Evolutionary conservation across 768 basidiomycete species (phyloP).

Genomic region (Psilocybe tampanensis): DNA sequence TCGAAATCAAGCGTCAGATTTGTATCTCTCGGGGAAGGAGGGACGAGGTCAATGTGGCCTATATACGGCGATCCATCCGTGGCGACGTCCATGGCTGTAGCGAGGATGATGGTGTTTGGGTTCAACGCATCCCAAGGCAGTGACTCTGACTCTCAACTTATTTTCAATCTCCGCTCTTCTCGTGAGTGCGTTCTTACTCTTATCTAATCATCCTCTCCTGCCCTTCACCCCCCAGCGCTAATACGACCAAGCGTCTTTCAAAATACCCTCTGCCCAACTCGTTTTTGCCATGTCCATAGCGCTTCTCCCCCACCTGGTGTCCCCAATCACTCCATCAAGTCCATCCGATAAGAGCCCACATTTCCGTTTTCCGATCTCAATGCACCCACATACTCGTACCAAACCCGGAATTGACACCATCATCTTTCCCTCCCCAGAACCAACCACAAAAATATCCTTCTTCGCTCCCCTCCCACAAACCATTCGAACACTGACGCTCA

Average conservation of each 20-base stretch:
- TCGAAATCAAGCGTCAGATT: constrained; percentile 2
- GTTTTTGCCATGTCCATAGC: too few relatives aligned
- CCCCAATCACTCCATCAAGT: too few relatives aligned
- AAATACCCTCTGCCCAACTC: too few relatives aligned
- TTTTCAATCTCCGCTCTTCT: neutral
- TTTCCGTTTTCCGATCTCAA: too few relatives aligned
- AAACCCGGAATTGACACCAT: neutral
- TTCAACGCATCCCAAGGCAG: neutral
- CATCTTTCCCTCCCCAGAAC: neutral
- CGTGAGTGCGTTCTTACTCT: neutral
- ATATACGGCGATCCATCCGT: constrained; percentile 26
- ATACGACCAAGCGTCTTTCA: too few relatives aligned
- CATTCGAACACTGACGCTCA: too few relatives aligned
- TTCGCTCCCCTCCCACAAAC: too few relatives aligned
- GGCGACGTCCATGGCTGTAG: constrained; percentile 13
- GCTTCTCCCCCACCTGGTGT: too few relatives aligned
- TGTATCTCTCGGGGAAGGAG: constrained; percentile 21
- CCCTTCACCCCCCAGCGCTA: too few relatives aligned
- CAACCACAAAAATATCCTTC: neutral
- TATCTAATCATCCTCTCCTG: neutral
- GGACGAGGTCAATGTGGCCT: constrained; percentile 24
- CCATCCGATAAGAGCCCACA: too few relatives aligned
- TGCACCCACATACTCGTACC: too few relatives aligned
- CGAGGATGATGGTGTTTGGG: neutral
- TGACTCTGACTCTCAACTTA: neutral